Percentiles rank a stretch among this genome's conserved stretches.
phyloP scores from a whole-genome alignment of 257 asterid species.

The Perilla frutescens region DNA sequence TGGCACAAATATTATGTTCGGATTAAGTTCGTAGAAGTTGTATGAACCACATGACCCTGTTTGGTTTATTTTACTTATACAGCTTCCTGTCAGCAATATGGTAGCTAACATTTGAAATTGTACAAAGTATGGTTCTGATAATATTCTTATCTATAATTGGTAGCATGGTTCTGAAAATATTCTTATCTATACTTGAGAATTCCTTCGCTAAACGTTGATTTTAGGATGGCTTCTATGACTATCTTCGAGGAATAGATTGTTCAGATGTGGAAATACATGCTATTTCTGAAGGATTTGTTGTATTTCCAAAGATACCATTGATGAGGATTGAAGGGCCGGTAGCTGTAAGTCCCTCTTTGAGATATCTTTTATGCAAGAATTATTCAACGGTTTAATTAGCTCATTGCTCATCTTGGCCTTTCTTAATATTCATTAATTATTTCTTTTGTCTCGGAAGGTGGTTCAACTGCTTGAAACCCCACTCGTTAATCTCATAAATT shows the following conservation, averaged over 20 bases:
- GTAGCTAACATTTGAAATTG: background rate
- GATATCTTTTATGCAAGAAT: conserved; percentile 26
- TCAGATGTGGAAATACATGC: conserved; percentile 93
- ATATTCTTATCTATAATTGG: background rate
- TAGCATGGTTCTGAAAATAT: background rate
- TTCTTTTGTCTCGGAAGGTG: conserved; percentile 57
- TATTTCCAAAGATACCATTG: conserved; percentile 93
- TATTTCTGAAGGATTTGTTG: conserved; percentile 90
- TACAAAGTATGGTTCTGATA: background rate
- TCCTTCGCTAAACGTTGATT: conserved; percentile 18
- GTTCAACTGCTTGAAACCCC: conserved; percentile 98
- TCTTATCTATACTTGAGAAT: background rate
- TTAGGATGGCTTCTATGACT: conserved; percentile 81
- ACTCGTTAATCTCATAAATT: conserved; percentile 84
- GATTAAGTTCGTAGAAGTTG: background rate
- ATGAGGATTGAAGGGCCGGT: conserved; percentile 97
- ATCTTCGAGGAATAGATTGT: conserved; percentile 83
- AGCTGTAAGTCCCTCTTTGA: conserved; percentile 70
- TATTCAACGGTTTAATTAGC: background rate
- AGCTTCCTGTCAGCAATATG: background rate
- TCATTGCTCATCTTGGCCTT: background rate
- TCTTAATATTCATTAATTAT: too few species aligned
- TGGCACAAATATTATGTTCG: background rate
- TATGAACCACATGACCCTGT: background rate
- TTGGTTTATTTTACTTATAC: background rate